phyloP scores from a whole-genome alignment of 495 filamentous ascomycete genomes.

The Parmelia sp. region DNA sequence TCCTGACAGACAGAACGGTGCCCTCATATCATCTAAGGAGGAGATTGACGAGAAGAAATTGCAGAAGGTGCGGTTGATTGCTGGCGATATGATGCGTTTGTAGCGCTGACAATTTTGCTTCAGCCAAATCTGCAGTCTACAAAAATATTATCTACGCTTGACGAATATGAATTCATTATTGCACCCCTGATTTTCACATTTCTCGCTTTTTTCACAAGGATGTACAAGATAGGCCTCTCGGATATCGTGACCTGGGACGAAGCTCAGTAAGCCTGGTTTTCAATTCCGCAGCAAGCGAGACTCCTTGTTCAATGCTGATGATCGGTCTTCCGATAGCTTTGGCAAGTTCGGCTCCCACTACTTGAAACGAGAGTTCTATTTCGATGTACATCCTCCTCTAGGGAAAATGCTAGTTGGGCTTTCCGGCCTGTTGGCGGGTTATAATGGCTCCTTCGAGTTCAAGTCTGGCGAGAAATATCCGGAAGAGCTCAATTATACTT shows the following conservation, averaged over 20 bases:
- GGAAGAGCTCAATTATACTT: constrained; percentile 89
- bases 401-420: constrained; percentile 98
- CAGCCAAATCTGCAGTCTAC: constrained; percentile 13
- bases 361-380: constrained; percentile 98
- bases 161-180: constrained; percentile 78
- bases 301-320: constrained; percentile 26
- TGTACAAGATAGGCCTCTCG: constrained; percentile 93
- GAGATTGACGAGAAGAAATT: constrained; percentile 60
- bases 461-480: constrained; percentile 97
- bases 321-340: constrained; percentile 55
- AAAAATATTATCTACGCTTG: constrained; percentile 43
- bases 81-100: background rate
- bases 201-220: constrained; percentile 84
- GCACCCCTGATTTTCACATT: constrained; percentile 83
- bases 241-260: constrained; percentile 98
- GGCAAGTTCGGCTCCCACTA: constrained; percentile 99
- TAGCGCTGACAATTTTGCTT: background rate
- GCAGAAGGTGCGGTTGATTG: constrained; percentile 48
- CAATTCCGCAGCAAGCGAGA: constrained; percentile 1
- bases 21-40: constrained; percentile 33
- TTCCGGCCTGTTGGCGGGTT: constrained; percentile 90
- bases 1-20: constrained; percentile 42
- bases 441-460: constrained; percentile 99
- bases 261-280: constrained; percentile 67
- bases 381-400: constrained; percentile 95